Evolutionary conservation across 129 eudicot species (phyloP), one percentile per base, ranked within the genome.

Genomic region (Pseudognaphalium luteoalbum): DNA sequence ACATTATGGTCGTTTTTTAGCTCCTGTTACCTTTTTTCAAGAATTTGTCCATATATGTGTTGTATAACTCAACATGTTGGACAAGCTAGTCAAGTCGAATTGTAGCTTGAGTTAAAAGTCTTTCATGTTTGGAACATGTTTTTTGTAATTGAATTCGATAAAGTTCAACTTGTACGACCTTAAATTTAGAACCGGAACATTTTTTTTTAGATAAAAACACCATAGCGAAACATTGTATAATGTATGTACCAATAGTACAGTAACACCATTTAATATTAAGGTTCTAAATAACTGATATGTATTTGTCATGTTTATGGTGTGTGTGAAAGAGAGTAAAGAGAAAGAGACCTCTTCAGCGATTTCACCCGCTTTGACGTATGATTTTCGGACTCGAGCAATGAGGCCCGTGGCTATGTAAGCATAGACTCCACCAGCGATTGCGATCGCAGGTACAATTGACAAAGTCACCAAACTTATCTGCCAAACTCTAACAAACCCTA

Each of bases 311-410:
- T 16, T 17, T 17, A 17, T 66, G 30, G 33, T n/a, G 25, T 25
- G 56, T 33, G 47, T 57, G 17, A 56, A n/a, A 42, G 68, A 63
- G 68, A 67, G 35, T 44, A 12, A 62, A 56, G 35, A 7, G 74
- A 68, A 28, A 39, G 60, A 73, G 44, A 94, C 99, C 97, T 95
- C 99, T 87, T 91, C 96, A 60, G 97, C 99, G 42, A 95, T 91
- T 85, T 95, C 92, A 33, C 99, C 99, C 33, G 99, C 99, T 52
- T 86, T 89, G 72, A 95, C 82, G 54, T 95, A 95, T n/a, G 99
- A 91, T 83, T 95, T 95, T 25, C 97, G 92, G 75, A 89, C 95
- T 37, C 89, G 63, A 15, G 91, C 92, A 54, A 95, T 91, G 35
- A 95, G 95, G 65, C 99, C 99, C 47, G 86, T 83, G 30, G 92